Percentiles rank a stretch among this genome's conserved stretches.
phyloP scores from a whole-genome alignment of 2,329 filamentous ascomycete species.

The Hirsutella rhossiliensis region DNA sequence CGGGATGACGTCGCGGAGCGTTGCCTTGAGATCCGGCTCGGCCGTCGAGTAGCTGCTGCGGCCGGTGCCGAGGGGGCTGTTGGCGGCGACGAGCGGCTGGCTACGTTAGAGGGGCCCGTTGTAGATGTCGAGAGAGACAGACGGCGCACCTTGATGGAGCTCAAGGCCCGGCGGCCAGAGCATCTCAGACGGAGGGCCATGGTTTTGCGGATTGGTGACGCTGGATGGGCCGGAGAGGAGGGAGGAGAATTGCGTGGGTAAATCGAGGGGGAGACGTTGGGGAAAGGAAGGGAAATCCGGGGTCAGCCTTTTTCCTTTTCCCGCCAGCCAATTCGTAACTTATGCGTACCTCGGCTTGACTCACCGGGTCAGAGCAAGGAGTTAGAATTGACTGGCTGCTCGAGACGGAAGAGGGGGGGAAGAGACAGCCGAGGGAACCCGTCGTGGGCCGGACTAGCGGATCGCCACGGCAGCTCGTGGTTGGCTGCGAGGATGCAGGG shows the following conservation, averaged over 20 bases:
- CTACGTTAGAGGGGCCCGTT: conserved; percentile 9
- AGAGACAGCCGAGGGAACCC: conserved; percentile 22
- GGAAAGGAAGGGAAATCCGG: background rate
- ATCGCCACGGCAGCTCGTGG: too few species aligned
- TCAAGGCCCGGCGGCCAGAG: conserved; percentile 49
- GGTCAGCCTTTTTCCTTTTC: too few species aligned
- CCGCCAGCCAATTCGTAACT: too few species aligned
- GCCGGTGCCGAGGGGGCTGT: conserved; percentile 29
- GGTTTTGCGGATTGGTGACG: conserved; percentile 3
- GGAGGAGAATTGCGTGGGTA: conserved; percentile 1
- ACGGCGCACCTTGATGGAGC: conserved; percentile 47
- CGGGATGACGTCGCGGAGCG: conserved; percentile 73
- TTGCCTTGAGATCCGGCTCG: conserved; percentile 82
- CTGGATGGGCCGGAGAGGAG: background rate
- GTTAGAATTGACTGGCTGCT: too few species aligned
- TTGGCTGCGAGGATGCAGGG: too few species aligned
- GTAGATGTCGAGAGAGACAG: background rate
- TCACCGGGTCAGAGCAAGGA: too few species aligned
- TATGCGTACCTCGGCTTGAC: too few species aligned
- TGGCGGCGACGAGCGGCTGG: conserved; percentile 16
- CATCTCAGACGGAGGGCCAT: conserved; percentile 56
- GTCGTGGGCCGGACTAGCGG: conserved; percentile 11
- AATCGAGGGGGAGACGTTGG: background rate
- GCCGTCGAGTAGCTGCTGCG: conserved; percentile 49
- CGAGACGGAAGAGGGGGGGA: too few species aligned